phyloP scores from a whole-genome alignment of 441 rosid genomes.

The Erysimum cheiri region DNA sequence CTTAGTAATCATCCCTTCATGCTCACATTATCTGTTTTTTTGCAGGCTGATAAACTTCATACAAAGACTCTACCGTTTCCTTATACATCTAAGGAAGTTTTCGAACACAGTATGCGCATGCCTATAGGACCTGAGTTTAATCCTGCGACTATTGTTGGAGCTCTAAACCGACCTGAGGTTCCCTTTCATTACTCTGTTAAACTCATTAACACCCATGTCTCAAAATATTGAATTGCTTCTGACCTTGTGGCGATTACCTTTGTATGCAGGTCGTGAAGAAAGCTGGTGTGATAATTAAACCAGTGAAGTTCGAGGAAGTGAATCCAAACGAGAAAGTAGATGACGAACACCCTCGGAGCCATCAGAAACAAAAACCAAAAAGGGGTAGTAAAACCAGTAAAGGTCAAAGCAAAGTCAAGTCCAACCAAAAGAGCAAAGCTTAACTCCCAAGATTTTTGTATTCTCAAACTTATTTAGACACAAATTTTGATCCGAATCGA shows the following conservation, averaged over 20 bases:
- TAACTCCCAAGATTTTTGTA: conserved; percentile 1
- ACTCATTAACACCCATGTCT: not conserved
- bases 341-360: conserved; percentile 42
- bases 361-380: conserved; percentile 42
- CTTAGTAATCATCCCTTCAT: not conserved
- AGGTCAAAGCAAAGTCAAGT: conserved; percentile 36
- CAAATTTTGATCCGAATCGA: conserved; percentile 21
- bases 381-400: conserved; percentile 35
- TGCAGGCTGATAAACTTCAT: conserved; percentile 82
- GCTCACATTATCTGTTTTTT: conserved; percentile 29
- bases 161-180: conserved; percentile 83
- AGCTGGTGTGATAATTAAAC: conserved; percentile 77
- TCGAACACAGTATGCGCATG: conserved; percentile 82
- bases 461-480: conserved; percentile 23
- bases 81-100: conserved; percentile 75
- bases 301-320: conserved; percentile 68
- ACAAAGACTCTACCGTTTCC: conserved; percentile 82
- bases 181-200: conserved; percentile 17
- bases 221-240: conserved; percentile 3
- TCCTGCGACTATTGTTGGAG: conserved; percentile 72
- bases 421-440: conserved; percentile 27
- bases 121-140: conserved; percentile 94
- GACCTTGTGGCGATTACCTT: not conserved
- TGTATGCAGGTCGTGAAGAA: conserved; percentile 73
- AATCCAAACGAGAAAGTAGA: conserved; percentile 56